Base-by-base conservation (phyloP, 352 stramenopile genomes). In the Phytopythium montanum region DNA sequence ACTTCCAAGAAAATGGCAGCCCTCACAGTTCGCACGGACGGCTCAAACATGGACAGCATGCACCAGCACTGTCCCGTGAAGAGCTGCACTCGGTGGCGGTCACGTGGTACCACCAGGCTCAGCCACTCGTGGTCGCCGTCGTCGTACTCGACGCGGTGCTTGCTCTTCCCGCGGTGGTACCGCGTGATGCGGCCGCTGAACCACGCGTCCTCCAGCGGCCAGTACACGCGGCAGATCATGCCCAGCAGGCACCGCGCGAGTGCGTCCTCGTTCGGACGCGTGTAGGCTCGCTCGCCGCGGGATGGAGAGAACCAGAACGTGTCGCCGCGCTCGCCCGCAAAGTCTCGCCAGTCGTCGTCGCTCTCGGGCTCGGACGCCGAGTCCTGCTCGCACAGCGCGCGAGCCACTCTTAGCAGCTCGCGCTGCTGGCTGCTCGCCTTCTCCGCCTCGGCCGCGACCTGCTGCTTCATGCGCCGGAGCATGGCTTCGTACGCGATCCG, bases 241-340 rank as follows among this genome's bases (percentile, higher is more conserved):
- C 85, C 79, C 14, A 94, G 64, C 45, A 92, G 60, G 31, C 60
- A 66, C 60, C 78, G 80, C 45, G 87, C 72, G 12, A 61, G 57
- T 0, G 77, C 80, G 29, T 71, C 69, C 16, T 90, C 77, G 46
- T 89, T 91, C n/a, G 82, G 85, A 16, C 84, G 75, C 18, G 92
- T 66, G 58, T 86, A 85, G 14, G 72, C 60, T 0, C 80, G 76
- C 38, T 71, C 57, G 49, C 89, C 85, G 5, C 76, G 70, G 16
- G 81, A 92, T 8, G 85, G 79, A 10, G 85, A 94, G 65, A 92
- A 94, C 79, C 81, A 94, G 51, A 91, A 92, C 51, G 76, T 70
- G 44, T 85, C 75, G 5, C 76, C 81, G 23, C 73, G 68, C 19
- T 87, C 75, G 49, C 90, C 80, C 45, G 76, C 55, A 34, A 90